phyloP scores from a whole-genome alignment of 2,329 filamentous ascomycete species.

The Fusarium bactridioides region DNA sequence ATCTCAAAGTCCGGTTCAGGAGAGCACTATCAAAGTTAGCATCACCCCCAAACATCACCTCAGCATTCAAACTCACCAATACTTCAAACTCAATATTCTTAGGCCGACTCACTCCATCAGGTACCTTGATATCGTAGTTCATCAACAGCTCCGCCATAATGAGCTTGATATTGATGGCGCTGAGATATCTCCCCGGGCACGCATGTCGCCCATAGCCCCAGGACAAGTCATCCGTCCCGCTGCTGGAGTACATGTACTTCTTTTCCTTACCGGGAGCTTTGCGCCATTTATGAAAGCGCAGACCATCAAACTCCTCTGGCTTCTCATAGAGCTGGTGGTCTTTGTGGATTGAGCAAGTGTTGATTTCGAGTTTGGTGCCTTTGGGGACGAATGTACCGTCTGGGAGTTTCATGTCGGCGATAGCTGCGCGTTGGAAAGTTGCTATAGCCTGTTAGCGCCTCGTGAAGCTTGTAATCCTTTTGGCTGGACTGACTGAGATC shows the following conservation, averaged over 20 bases:
- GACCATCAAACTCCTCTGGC: conserved; percentile 13
- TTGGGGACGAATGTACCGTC: conserved; percentile 26
- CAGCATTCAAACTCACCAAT: not conserved
- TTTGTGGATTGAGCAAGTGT: conserved; percentile 26
- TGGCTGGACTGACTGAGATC: conserved; percentile 2
- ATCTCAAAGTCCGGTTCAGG: conserved; percentile 9
- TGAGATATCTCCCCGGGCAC: conserved; percentile 27
- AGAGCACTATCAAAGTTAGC: not conserved
- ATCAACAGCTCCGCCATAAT: conserved; percentile 27
- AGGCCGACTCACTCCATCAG: not conserved
- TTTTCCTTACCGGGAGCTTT: conserved; percentile 4
- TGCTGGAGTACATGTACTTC: conserved; percentile 25
- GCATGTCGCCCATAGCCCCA: conserved; percentile 32
- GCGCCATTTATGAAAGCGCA: conserved; percentile 27
- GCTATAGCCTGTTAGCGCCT: not conserved
- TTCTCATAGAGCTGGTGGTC: conserved; percentile 13
- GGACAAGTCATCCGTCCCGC: not conserved
- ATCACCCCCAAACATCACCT: fast-evolving
- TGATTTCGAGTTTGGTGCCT: conserved; percentile 29
- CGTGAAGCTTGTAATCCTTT: fast-evolving
- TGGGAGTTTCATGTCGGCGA: conserved; percentile 12
- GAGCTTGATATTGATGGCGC: conserved; percentile 29
- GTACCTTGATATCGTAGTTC: conserved; percentile 22
- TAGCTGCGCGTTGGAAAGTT: not conserved
- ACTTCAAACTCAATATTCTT: conserved; percentile 19